Percentiles rank a stretch among this genome's conserved stretches.
These are phyloP conservation scores for Tinospora cordifolia DNA, from an alignment of 164 flowering plant genomes.

Conservation along the genomic window DNA sequence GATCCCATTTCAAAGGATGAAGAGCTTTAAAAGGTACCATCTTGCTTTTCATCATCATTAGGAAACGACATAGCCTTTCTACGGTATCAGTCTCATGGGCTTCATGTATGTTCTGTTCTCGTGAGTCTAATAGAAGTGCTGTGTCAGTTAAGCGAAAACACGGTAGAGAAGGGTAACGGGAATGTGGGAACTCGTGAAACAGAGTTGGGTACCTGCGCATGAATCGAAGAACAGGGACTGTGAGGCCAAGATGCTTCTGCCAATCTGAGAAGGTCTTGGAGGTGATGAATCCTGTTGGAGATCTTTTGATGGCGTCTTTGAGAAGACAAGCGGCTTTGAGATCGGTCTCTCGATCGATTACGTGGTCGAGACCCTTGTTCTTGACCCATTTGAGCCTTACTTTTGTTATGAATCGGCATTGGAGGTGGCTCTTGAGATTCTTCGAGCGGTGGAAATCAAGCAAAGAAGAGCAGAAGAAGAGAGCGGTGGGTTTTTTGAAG, in stretches of 20 bases:
- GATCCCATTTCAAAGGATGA: slow-evolving; percentile 65
- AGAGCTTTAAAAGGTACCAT: slow-evolving; percentile 46
- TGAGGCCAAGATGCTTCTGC: slow-evolving; percentile 84
- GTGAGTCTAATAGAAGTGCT: slow-evolving; percentile 46
- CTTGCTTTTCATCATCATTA: slow-evolving; percentile 59
- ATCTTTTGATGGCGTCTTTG: slow-evolving; percentile 78
- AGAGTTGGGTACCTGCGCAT: slow-evolving; percentile 80
- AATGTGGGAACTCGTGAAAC: slow-evolving; percentile 65
- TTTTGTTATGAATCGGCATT: slow-evolving; percentile 28
- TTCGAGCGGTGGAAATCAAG: neutral
- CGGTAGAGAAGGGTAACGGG: slow-evolving; percentile 51
- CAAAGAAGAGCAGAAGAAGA: neutral
- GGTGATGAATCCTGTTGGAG: slow-evolving; percentile 64
- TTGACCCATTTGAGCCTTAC: slow-evolving; percentile 93
- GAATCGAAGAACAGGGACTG: slow-evolving; percentile 87
- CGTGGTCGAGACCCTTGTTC: slow-evolving; percentile 68
- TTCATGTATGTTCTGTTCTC: slow-evolving; percentile 39
- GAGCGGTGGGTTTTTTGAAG: slow-evolving; percentile 3
- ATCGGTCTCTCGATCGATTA: slow-evolving; percentile 83
- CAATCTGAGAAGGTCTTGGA: slow-evolving; percentile 50
- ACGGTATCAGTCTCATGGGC: slow-evolving; percentile 36
- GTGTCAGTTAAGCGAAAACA: slow-evolving; percentile 60
- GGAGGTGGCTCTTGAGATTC: slow-evolving; percentile 11
- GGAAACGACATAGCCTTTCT: slow-evolving; percentile 53
- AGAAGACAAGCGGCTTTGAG: slow-evolving; percentile 89